Evolutionary conservation across 495 filamentous ascomycete genomes (phyloP), one percentile per base, ranked within the genome.

Genomic region (Trichoderma gamsii): DNA sequence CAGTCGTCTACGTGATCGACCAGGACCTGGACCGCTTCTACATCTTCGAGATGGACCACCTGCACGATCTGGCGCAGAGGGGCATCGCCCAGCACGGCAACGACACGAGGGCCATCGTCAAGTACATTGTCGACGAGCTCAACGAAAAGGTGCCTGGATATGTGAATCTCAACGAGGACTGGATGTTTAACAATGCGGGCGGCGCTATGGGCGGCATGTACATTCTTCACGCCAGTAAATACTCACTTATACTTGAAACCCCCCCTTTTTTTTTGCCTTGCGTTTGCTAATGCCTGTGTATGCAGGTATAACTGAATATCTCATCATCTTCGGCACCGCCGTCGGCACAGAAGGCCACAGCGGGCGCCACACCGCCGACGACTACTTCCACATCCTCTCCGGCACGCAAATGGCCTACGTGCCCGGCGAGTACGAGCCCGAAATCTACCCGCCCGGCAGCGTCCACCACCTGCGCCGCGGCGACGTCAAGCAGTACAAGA

Each of bases 131-230:
- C 38, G 70, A 75, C 67, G 84, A 87, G 77, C 79, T 88, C 64
- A 75, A 72, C 69, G 77, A 76, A 66, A 77, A 76, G 29, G 76
- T 78, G 66, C 74, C 78, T 3, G 76, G 74, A 68, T 82, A 86
- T 76, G 72, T 89, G 70, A 89, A 87, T 76, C 70, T 80, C 41
- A 74, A 86, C 63, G 82, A 89, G 70, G 83, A 89, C 25, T 43
- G 59, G 73, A 90, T 88, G 88, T 79, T 91, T 25, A 91, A 90
- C 82, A 92, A 92, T 69, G 90, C 90, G 69, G 89, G 89, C 71
- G 90, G 89, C 69, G 91, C 92, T 66, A 94, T 95, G 92, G 92
- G 92, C 66, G 88, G 86, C 71, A 94, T 95, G 92, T 91, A 91
- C 72, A 89, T 95, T 70, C 89, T 95, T 74, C 92, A 95, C 74